A percentile compares a stretch with the other conserved stretches of the same genome.
Evolutionary conservation across 2,329 filamentous ascomycete genomes (phyloP).

Genomic region (Aspergillus ibericus): DNA sequence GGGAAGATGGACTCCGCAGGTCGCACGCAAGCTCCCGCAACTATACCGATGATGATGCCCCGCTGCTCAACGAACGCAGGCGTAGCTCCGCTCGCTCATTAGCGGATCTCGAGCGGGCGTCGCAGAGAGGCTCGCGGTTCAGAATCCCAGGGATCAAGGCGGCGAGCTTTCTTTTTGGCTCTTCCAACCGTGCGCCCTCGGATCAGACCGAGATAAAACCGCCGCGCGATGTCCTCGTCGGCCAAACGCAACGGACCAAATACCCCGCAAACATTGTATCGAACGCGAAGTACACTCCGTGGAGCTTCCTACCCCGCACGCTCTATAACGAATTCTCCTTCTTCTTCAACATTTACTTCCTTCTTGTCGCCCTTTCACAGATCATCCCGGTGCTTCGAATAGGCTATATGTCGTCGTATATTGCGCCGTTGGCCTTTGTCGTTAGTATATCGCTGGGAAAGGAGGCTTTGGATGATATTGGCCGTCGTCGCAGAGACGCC

Average conservation of each 20-base stretch:
- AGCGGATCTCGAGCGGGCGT: slow-evolving; percentile 40
- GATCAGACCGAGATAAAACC: slow-evolving; percentile 48
- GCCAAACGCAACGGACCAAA: slow-evolving; percentile 67
- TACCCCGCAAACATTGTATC: slow-evolving; percentile 91
- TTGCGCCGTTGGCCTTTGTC: slow-evolving; percentile 89
- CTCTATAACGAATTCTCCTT: slow-evolving; percentile 99
- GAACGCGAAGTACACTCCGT: slow-evolving; percentile 95
- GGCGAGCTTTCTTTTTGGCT: slow-evolving; percentile 29
- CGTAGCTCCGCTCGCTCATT: slow-evolving; percentile 39
- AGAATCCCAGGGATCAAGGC: slow-evolving; percentile 69
- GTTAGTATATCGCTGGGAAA: slow-evolving; percentile 90
- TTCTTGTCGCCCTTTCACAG: slow-evolving; percentile 92
- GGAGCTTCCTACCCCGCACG: slow-evolving; percentile 90
- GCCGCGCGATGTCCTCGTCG: slow-evolving; percentile 74
- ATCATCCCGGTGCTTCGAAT: slow-evolving; percentile 86
- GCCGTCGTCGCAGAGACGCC: slow-evolving; percentile 77
- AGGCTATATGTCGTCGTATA: slow-evolving; percentile 91
- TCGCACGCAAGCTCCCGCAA: slow-evolving; percentile 59
- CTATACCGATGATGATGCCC: slow-evolving; percentile 68
- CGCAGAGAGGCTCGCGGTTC: slow-evolving; percentile 55
- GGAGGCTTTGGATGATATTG: slow-evolving; percentile 92
- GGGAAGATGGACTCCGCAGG: slow-evolving; percentile 55
- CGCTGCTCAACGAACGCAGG: slow-evolving; percentile 60
- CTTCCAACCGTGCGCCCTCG: slow-evolving; percentile 30
- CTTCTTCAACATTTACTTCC: slow-evolving; percentile 99